Evolutionary conservation across 495 filamentous ascomycete species (phyloP).

Genomic region (Penicillium manginii): DNA sequence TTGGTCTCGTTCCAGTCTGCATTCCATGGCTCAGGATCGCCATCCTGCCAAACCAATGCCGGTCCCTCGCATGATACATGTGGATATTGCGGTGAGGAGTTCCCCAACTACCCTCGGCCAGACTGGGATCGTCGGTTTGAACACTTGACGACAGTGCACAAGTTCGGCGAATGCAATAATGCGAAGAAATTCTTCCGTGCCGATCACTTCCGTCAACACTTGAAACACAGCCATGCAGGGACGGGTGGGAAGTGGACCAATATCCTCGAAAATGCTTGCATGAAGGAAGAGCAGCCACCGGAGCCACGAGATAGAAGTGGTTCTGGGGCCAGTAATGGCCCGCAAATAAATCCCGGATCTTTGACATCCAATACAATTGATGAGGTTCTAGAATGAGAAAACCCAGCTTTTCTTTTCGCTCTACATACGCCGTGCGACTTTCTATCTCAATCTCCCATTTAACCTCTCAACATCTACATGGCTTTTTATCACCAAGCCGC

Average conservation of each 20-base stretch:
- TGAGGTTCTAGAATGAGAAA: slow-evolving; percentile 30
- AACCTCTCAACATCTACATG: not conserved
- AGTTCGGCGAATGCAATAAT: slow-evolving; percentile 97
- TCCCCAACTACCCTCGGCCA: slow-evolving; percentile 66
- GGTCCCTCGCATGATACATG: slow-evolving; percentile 71
- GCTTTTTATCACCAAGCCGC: not conserved
- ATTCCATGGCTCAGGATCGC: slow-evolving; percentile 73
- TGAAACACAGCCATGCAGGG: slow-evolving; percentile 97
- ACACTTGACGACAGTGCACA: slow-evolving; percentile 88
- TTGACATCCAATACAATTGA: slow-evolving; percentile 42
- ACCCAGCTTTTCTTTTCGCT: not conserved
- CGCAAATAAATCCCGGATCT: slow-evolving; percentile 25
- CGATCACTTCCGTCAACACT: slow-evolving; percentile 96
- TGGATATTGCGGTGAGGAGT: slow-evolving; percentile 96
- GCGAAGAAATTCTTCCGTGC: slow-evolving; percentile 98
- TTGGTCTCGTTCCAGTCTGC: slow-evolving; percentile 75
- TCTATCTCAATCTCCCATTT: not conserved
- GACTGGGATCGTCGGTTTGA: slow-evolving; percentile 86
- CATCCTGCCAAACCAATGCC: slow-evolving; percentile 39
- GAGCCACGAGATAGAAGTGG: slow-evolving; percentile 34
- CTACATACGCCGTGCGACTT: not conserved
- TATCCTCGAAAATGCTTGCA: slow-evolving; percentile 93
- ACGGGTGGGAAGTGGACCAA: slow-evolving; percentile 99
- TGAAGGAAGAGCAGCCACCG: slow-evolving; percentile 80
- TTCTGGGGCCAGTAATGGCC: slow-evolving; percentile 1